Base-by-base conservation (phyloP, 345 rosid species). In the Turnera subulata region DNA sequence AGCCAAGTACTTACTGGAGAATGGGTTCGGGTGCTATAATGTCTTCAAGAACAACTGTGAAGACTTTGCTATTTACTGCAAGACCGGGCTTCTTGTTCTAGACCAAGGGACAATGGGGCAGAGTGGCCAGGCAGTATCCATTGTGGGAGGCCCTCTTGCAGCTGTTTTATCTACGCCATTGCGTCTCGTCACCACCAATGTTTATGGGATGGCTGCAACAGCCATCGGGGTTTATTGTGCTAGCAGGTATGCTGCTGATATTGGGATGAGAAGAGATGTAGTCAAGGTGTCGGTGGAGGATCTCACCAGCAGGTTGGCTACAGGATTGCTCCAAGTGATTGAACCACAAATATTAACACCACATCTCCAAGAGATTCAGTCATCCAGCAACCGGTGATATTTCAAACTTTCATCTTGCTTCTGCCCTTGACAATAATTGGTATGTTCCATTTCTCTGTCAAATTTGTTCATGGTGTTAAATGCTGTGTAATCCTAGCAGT, bases 11-110 rank as follows among this genome's bases (percentile, higher is more conserved):
- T 70, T 93, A 44, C 89, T 86, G 12, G 88, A 84, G 13, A 83
- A 89, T 49, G 99, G 99, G 0, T 87, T 87, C 33, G 97, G 99
- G 14, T 82, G 91, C 77, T 87, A 87, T 48, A 88, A 77, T 20
- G 79, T 78, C 42, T 85, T 87, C 72, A 87, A 86, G 71, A 89
- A 89, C 76, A 89, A 82, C 70, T 81, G 96, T 22, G 96, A 89
- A 71, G 89, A 93, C 54, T 85, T 86, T 10, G 76, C 99, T 0
- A 82, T 86, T 42, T 86, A 93, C 58, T 93, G 94, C 76, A 89
- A 85, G 70, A 89, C 94, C 0, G 96, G 94, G 13, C 75, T 86
- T 22, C 81, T 89, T 11, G 84, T 89, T 46, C 50, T 83, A 39
- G 77, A 71, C 21, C 79, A 83, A 59, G 65, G 73, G 47, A 66